Base-by-base conservation (phyloP, 805 yeast genomes). In the Cyberlindnera veronae region DNA sequence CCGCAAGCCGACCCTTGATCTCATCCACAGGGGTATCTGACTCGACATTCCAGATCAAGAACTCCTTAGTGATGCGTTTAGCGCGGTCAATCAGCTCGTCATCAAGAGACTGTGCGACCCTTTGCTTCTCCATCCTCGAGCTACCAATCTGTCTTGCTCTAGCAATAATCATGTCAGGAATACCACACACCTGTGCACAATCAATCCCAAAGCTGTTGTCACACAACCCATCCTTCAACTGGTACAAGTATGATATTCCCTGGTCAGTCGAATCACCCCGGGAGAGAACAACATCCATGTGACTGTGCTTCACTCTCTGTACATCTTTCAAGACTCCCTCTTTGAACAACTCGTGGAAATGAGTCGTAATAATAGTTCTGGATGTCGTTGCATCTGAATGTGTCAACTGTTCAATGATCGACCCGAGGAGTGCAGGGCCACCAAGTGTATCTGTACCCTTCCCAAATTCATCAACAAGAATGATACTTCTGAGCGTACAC, bases 391-490 rank as follows among this genome's bases (percentile, higher is more conserved):
- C n/a, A n/a, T 43, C 22, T 0, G 16, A 21, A 5, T 36, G 24
- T 3, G 45, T 7, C 2, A 68, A 36, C 13, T 53, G 34, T 15
- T 55, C 56, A 5, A 73, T 42, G 3, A 66, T 50, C 0, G 73
- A 51, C 1, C 73, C 75, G 40, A 71, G 61, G 10, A 72, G 39
- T 1, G 74, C 60, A 0, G 74, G 73, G 0, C 77, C 77, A 38
- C 72, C 74, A 11, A 64, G 49, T 0, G 65, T 46, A 49, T 71
- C 75, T 1, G 76, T 74, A 0, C 79, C 79, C 44, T 73, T 72
- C 0, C 80, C 81, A 54, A 71, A 74, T 43, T 75, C 80, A 53
- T 76, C 79, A 19, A 77, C 61, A 6, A 77, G 53, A 2, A 78
- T 45, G 20, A 77, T 45, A 11, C 77, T 71, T 32, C 53, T 60